A percentile compares a stretch with the other conserved stretches of the same genome.
Evolutionary conservation across 306 rosid genomes (phyloP).

Genomic region (Acacia melanoxylon): DNA sequence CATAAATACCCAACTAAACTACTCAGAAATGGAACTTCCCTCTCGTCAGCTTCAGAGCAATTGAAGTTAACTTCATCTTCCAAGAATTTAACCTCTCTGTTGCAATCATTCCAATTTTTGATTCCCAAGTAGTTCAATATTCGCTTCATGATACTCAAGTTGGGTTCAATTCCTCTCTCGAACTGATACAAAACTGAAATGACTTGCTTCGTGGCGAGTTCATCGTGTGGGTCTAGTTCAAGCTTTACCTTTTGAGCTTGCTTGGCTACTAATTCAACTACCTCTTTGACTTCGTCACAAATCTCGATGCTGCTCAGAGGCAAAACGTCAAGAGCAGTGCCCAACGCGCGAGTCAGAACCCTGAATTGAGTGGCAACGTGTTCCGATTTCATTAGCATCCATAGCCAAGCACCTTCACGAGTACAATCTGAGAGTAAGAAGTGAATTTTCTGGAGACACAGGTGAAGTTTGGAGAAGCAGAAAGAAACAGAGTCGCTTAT

Average conservation of each 20-base stretch:
- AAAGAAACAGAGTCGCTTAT: constrained; percentile 42
- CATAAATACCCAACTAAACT: constrained; percentile 59
- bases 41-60: constrained; percentile 24
- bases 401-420: constrained; percentile 45
- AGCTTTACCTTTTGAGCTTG: constrained; percentile 59
- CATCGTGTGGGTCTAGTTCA: constrained; percentile 50
- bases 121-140: constrained; percentile 53
- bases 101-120: constrained; percentile 58
- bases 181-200: constrained; percentile 42
- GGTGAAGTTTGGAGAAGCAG: constrained; percentile 70
- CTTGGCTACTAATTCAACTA: constrained; percentile 51
- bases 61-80: constrained; percentile 51
- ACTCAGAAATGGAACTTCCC: constrained; percentile 52
- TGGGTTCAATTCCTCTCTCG: constrained; percentile 61
- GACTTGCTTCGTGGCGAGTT: constrained; percentile 15
- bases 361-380: constrained; percentile 51
- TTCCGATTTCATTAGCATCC: constrained; percentile 55
- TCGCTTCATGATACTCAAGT: constrained; percentile 24
- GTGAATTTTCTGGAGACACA: constrained; percentile 56
- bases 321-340: constrained; percentile 68
- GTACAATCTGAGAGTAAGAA: constrained; percentile 68
- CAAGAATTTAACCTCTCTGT: constrained; percentile 58
- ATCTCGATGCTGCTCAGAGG: constrained; percentile 45
- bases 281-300: constrained; percentile 61
- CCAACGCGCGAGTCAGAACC: constrained; percentile 38